Evolutionary conservation across 2,329 filamentous ascomycete species (phyloP).

Genomic region (Scedosporium dehoogii): DNA sequence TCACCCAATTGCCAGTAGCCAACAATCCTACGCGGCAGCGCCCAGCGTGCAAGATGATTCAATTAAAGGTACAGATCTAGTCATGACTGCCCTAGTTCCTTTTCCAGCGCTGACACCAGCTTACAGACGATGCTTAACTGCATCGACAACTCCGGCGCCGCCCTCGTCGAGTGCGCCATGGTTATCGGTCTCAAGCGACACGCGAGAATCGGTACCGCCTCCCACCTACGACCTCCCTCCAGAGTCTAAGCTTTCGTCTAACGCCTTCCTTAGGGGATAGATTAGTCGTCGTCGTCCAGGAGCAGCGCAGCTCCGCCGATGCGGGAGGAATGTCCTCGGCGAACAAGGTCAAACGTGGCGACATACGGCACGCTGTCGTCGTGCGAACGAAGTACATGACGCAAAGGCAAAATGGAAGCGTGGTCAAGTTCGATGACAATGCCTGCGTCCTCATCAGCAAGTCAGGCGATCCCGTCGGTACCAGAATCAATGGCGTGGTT

Average conservation of each 20-base stretch:
- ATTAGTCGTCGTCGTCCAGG: conserved; percentile 95
- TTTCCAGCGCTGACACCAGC: too few relatives aligned
- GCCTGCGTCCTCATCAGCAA: conserved; percentile 97
- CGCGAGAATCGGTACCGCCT: conserved; percentile 70
- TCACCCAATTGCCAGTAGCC: not conserved
- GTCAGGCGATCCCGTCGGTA: conserved; percentile 88
- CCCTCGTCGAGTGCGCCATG: conserved; percentile 91
- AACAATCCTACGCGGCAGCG: not conserved
- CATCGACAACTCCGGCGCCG: conserved; percentile 99
- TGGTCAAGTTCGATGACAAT: conserved; percentile 94
- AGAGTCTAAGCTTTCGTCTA: not conserved
- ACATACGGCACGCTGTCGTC: conserved; percentile 91
- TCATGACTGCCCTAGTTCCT: too few relatives aligned
- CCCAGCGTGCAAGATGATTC: conserved; percentile 61
- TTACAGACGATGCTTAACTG: conserved; percentile 88
- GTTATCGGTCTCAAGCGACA: conserved; percentile 83
- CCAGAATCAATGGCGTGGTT: conserved; percentile 84
- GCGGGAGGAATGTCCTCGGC: conserved; percentile 62
- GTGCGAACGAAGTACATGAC: conserved; percentile 85
- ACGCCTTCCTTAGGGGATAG: conserved; percentile 60
- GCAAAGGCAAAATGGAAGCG: conserved; percentile 77
- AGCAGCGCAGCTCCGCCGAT: conserved; percentile 72
- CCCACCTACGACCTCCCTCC: not conserved
- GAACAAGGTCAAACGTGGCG: conserved; percentile 92
- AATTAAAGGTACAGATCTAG: conserved; percentile 58